These are phyloP conservation scores for Plasmodium malariae DNA, from an alignment of 169 alveolate species.

Conservation along the genomic window DNA sequence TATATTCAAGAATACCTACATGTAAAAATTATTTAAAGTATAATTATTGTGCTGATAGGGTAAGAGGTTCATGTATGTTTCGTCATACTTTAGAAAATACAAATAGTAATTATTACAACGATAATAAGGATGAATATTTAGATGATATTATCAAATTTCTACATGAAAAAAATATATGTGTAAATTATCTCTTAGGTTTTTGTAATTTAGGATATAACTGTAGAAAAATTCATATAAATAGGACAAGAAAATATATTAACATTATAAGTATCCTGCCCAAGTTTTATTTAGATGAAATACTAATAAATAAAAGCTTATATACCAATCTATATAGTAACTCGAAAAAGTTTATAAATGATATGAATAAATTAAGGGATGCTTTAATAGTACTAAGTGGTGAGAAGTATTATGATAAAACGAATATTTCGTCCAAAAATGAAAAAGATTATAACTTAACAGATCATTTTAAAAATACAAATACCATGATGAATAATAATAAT, in stretches of 20 bases:
- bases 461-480: not conserved
- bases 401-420: conserved; percentile 11
- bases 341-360: conserved; percentile 15
- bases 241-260: conserved; percentile 45
- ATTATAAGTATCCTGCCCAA: conserved; percentile 44
- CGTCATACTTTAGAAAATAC: conserved; percentile 74
- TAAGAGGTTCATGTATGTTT: conserved; percentile 88
- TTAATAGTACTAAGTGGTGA: conserved; percentile 64
- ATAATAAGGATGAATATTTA: conserved; percentile 36
- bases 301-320: conserved; percentile 44
- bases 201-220: conserved; percentile 87
- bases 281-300: conserved; percentile 42
- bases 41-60: conserved; percentile 89
- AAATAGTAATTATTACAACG: not conserved
- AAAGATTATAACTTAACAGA: not conserved
- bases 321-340: conserved; percentile 40
- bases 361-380: conserved; percentile 69
- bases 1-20: conserved; percentile 91
- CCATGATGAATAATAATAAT: not conserved
- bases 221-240: conserved; percentile 78
- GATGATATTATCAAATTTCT: conserved; percentile 69
- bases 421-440: not conserved
- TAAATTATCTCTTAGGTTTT: conserved; percentile 86
- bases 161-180: conserved; percentile 79
- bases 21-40: conserved; percentile 88